Evolutionary conservation across 441 rosid species (phyloP).

Genomic region (Adansonia gregorii): DNA sequence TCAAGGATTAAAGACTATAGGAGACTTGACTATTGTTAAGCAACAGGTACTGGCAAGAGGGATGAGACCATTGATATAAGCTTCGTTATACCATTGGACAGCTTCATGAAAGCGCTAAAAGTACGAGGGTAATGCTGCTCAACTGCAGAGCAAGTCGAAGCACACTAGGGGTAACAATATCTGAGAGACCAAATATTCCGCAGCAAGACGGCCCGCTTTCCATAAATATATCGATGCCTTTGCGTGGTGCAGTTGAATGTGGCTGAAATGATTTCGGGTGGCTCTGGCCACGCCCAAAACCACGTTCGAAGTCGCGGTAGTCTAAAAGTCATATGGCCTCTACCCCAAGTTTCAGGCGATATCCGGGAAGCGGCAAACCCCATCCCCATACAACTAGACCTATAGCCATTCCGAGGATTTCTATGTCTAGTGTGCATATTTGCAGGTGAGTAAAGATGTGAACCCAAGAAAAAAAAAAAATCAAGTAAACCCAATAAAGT

Average conservation of each 20-base stretch:
- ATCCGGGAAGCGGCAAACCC: conserved; percentile 59
- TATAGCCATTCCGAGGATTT: conserved; percentile 56
- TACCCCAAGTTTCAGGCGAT: conserved; percentile 71
- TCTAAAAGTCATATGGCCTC: conserved; percentile 83
- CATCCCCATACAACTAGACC: conserved; percentile 14
- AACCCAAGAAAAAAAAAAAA: too few relatives aligned
- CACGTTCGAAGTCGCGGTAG: conserved; percentile 69
- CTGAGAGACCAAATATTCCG: conserved; percentile 87
- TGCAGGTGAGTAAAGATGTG: background rate
- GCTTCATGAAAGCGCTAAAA: too few relatives aligned
- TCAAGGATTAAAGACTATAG: too few relatives aligned
- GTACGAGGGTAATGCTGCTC: too few relatives aligned
- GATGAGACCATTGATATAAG: too few relatives aligned
- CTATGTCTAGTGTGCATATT: conserved; percentile 89
- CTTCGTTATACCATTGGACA: too few relatives aligned
- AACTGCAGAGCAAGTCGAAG: conserved; percentile 27
- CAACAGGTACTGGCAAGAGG: too few relatives aligned
- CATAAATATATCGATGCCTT: conserved; percentile 63
- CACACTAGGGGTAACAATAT: conserved; percentile 65
- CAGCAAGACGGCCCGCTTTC: conserved; percentile 93
- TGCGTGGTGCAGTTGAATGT: conserved; percentile 55
- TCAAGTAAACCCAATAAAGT: background rate
- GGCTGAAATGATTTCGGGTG: conserved; percentile 65
- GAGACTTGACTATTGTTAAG: too few relatives aligned
- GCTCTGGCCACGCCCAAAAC: conserved; percentile 78